A percentile compares a stretch with the other conserved stretches of the same genome.
Conservation (phyloP, 2,329 filamentous ascomycete genomes). For the Sordariomycetes sp. region DNA sequence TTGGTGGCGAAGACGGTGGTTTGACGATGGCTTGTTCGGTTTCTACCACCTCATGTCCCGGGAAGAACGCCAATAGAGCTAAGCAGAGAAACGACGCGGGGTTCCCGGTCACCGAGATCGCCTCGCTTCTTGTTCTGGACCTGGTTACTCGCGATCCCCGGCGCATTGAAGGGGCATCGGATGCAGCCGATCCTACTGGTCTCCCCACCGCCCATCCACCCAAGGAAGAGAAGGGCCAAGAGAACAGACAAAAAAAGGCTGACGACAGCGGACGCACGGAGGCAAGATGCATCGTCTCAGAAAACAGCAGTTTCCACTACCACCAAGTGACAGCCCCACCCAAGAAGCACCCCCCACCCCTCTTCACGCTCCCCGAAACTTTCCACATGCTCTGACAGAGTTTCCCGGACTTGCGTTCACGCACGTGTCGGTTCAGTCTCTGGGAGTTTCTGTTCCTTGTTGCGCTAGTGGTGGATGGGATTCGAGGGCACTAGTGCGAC, state of each 20-base stretch:
- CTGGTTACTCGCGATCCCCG: not conserved
- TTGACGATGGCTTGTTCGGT: not conserved
- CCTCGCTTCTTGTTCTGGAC: not conserved
- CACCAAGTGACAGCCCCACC: too few relatives aligned
- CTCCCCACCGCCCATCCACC: not conserved
- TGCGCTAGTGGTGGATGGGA: not conserved
- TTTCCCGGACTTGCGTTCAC: too few relatives aligned
- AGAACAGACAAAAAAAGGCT: not conserved
- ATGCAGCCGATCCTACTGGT: not conserved
- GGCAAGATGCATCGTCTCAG: not conserved
- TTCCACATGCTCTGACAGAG: not conserved
- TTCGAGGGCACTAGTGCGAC: not conserved
- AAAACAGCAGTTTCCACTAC: not conserved
- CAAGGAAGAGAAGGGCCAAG: not conserved
- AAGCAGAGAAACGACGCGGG: not conserved
- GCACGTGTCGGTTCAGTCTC: not conserved
- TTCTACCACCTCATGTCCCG: not conserved
- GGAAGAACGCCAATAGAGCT: not conserved
- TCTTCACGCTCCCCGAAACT: not conserved
- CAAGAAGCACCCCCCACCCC: too few relatives aligned
- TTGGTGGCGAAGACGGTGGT: too few relatives aligned
- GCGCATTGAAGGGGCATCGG: not conserved
- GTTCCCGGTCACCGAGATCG: not conserved
- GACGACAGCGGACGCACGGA: not conserved
- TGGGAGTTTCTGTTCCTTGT: not conserved